Conservation (phyloP, 208 protist genomes). For the Plasmodiophora brassicae region DNA sequence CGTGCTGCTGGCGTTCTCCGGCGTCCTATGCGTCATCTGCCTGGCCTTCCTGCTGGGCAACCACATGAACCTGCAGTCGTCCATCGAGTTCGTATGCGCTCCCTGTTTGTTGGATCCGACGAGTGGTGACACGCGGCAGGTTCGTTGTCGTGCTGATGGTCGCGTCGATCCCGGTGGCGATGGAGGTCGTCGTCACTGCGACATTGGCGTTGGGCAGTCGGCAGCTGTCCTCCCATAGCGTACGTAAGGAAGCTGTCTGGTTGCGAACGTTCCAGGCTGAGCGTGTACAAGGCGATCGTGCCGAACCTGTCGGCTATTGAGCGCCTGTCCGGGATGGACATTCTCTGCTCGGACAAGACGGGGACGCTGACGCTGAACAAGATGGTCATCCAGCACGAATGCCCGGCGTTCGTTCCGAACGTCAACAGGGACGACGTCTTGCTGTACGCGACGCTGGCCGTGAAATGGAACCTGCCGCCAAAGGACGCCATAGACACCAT, state of each 20-base stretch:
- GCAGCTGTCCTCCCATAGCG: constrained; percentile 79
- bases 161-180: constrained; percentile 63
- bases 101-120: not conserved
- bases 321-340: constrained; percentile 76
- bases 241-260: not conserved
- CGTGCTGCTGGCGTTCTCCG: not conserved
- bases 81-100: not conserved
- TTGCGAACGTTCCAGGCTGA: constrained; percentile 77
- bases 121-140: not conserved
- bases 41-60: not conserved
- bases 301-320: constrained; percentile 82
- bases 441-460: constrained; percentile 30
- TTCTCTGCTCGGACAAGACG: constrained; percentile 87
- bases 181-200: constrained; percentile 66
- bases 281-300: constrained; percentile 86
- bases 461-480: constrained; percentile 11
- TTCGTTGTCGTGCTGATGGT: constrained; percentile 10
- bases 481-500: constrained; percentile 38
- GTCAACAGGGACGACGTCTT: not conserved
- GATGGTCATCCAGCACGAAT: constrained; percentile 49
- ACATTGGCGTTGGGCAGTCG: constrained; percentile 79
- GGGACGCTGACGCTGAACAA: constrained; percentile 85
- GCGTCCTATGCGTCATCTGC: not conserved
- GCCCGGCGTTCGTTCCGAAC: not conserved
- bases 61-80: not conserved